Evolutionary conservation across 768 basidiomycete genomes (phyloP).

Genomic region (Suillus occidentalis): DNA sequence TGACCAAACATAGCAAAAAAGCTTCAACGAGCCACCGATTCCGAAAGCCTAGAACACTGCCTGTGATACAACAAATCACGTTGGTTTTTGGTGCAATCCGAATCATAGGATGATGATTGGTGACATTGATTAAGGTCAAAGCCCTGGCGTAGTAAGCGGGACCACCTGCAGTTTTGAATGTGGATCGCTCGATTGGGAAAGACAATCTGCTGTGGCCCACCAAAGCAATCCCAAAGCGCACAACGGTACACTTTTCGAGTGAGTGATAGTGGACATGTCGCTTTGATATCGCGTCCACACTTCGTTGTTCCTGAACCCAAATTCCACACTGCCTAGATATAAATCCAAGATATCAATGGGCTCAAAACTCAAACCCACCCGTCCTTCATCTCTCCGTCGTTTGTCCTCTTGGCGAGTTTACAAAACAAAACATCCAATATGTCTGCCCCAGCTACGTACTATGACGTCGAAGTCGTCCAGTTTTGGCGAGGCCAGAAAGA

Average conservation of each 20-base stretch:
- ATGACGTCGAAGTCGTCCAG: slow-evolving; percentile 29
- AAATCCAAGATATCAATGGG: not conserved
- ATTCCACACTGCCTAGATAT: not conserved
- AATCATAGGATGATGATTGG: not conserved
- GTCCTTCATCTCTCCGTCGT: not conserved
- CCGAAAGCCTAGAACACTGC: not conserved
- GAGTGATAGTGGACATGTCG: not conserved
- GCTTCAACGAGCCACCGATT: not conserved
- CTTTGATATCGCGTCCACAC: not conserved
- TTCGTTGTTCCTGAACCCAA: not conserved
- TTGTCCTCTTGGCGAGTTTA: not conserved
- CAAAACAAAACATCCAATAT: not conserved
- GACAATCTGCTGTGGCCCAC: not conserved
- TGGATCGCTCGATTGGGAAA: not conserved
- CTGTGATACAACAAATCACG: not conserved
- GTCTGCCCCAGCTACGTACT: slow-evolving; percentile 19
- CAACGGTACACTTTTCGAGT: not conserved
- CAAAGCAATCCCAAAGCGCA: not conserved
- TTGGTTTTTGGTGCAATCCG: not conserved
- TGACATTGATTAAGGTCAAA: not conserved
- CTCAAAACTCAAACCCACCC: not conserved
- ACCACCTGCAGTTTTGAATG: not conserved
- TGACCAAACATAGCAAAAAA: not conserved
- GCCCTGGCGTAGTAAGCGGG: not conserved
- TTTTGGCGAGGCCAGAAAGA: slow-evolving; percentile 28